Evolutionary conservation across 352 stramenopile genomes (phyloP).

Genomic region (Globisporangium sylvaticum): DNA sequence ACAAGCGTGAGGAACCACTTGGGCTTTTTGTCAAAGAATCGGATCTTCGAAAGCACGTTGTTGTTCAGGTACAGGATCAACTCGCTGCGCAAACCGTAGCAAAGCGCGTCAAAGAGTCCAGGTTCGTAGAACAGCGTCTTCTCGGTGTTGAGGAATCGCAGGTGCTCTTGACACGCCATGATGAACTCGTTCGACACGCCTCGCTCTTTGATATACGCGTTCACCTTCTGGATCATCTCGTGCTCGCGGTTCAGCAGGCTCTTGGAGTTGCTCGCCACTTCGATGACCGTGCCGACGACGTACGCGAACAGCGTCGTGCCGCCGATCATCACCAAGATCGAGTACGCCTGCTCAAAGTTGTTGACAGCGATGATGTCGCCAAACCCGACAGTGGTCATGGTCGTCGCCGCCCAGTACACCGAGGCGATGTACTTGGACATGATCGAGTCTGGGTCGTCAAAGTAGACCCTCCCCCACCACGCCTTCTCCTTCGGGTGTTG

Average conservation of each 20-base stretch:
- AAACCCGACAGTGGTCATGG: slow-evolving; percentile 86
- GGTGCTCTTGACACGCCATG: slow-evolving; percentile 65
- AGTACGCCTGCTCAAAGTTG: slow-evolving; percentile 64
- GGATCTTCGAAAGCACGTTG: slow-evolving; percentile 51
- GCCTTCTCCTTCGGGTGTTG: slow-evolving; percentile 31
- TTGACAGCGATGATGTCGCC: slow-evolving; percentile 80
- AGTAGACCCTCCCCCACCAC: slow-evolving; percentile 55
- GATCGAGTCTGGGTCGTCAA: slow-evolving; percentile 51
- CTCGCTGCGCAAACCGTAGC: slow-evolving; percentile 60
- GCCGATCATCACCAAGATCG: slow-evolving; percentile 79
- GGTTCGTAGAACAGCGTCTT: slow-evolving; percentile 70
- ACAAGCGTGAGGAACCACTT: slow-evolving; percentile 81
- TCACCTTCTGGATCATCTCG: slow-evolving; percentile 63
- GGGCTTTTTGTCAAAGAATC: slow-evolving; percentile 83
- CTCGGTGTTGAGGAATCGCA: slow-evolving; percentile 64
- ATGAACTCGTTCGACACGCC: slow-evolving; percentile 67
- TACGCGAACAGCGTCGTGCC: slow-evolving; percentile 82
- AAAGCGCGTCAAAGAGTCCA: slow-evolving; percentile 58
- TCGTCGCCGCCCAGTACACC: slow-evolving; percentile 84
- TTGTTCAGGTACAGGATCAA: slow-evolving; percentile 65
- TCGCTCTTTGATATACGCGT: slow-evolving; percentile 78
- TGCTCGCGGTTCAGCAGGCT: slow-evolving; percentile 72
- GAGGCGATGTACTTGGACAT: slow-evolving; percentile 76
- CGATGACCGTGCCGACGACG: slow-evolving; percentile 77
- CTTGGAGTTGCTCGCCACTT: slow-evolving; percentile 78